Percentiles rank a stretch among this genome's conserved stretches.
Conservation (phyloP, 345 rosid genomes). For the Adansonia digitata region DNA sequence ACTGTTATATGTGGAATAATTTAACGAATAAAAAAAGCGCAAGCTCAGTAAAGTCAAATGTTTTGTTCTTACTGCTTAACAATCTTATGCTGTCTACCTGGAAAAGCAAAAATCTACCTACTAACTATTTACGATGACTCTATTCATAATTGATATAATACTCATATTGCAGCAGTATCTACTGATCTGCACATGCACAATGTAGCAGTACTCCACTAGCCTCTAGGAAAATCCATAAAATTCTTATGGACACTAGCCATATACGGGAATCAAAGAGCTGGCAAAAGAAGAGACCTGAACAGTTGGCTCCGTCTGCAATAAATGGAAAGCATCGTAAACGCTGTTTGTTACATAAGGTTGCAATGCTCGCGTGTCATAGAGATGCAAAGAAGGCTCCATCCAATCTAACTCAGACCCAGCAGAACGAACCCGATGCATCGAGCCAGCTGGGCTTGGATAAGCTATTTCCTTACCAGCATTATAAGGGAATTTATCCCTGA, state of each 20-base stretch:
- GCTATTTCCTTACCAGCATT: slow-evolving; percentile 29
- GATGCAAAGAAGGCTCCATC: slow-evolving; percentile 61
- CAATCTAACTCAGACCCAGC: slow-evolving; percentile 56
- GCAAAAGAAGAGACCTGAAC: slow-evolving; percentile 52
- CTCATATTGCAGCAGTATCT: not conserved
- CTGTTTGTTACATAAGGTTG: slow-evolving; percentile 46
- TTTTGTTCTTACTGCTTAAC: too few species aligned
- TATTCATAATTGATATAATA: not conserved
- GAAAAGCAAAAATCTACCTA: not conserved
- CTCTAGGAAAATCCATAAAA: not conserved
- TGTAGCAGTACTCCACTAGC: not conserved
- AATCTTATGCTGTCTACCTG: too few species aligned
- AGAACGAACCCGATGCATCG: slow-evolving; percentile 37
- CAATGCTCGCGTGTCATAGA: slow-evolving; percentile 35
- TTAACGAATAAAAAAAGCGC: not conserved
- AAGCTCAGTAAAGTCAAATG: not conserved
- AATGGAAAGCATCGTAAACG: slow-evolving; percentile 68
- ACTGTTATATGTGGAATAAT: not conserved
- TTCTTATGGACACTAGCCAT: not conserved
- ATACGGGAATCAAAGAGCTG: not conserved
- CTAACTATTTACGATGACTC: not conserved
- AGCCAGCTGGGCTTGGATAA: slow-evolving; percentile 25
- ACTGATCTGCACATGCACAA: not conserved
- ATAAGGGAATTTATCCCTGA: slow-evolving; percentile 47
- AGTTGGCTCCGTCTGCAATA: slow-evolving; percentile 74